These are phyloP conservation scores for Populus hybrid DNA, from an alignment of 441 rosid species.

Conservation along the genomic window DNA sequence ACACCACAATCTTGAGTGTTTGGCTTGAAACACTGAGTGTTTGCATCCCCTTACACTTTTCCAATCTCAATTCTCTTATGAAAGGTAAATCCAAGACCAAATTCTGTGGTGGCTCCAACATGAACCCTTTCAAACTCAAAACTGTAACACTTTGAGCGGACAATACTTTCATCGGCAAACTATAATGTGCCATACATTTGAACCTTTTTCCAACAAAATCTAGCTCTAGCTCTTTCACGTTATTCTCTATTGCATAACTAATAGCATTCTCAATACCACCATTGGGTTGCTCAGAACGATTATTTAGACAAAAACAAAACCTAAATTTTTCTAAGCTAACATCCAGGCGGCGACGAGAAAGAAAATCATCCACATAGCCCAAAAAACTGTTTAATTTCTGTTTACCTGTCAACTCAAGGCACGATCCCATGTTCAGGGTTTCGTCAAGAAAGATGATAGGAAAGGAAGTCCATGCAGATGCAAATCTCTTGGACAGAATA, in stretches of 20 bases:
- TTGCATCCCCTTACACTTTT: background rate
- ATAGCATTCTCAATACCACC: background rate
- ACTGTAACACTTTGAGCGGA: background rate
- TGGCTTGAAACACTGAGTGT: background rate
- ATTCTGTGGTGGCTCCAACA: background rate
- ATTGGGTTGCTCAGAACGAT: background rate
- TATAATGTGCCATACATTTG: background rate
- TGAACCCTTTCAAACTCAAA: constrained; percentile 7
- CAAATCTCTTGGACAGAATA: constrained; percentile 4
- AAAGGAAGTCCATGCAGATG: background rate
- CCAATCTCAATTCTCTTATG: constrained; percentile 3
- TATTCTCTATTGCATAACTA: background rate
- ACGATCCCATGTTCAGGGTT: background rate
- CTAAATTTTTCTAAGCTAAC: background rate
- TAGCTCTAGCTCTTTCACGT: background rate
- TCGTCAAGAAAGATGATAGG: background rate
- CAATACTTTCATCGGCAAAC: background rate
- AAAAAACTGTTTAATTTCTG: background rate
- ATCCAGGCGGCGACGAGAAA: constrained; percentile 7
- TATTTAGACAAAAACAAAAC: background rate
- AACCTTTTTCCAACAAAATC: background rate
- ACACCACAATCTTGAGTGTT: background rate
- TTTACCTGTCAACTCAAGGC: background rate
- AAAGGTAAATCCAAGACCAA: background rate
- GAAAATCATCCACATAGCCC: background rate